Evolutionary conservation across 2,329 filamentous ascomycete genomes (phyloP), one percentile per base, ranked within the genome.

Genomic region (Arthrobotrys pseudoclavata): DNA sequence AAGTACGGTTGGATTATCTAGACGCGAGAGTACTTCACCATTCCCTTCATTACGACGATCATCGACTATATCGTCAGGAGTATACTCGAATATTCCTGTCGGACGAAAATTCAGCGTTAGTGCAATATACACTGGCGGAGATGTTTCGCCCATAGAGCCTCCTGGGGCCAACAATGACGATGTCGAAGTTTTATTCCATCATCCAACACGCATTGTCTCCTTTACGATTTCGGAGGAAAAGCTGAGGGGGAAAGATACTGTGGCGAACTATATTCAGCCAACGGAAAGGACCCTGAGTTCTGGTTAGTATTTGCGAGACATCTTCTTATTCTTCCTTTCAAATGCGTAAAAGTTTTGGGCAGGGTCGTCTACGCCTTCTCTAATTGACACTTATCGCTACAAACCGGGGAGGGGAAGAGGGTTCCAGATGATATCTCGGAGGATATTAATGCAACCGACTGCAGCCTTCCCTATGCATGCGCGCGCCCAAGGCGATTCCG

Each of bases 181-280:
- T 68, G 52, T 71, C n/a, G 72, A 76, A 42, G 60, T 70, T 31
- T 45, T 76, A n/a, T 76, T 77, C 48, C 67, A 71, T 26, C 74
- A 77, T 57, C 67, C 74, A 57, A 52, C 74, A 61, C 67, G 67
- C 10, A 67, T 77, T 4, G 61, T 77, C n/a, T 70, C 74, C 15
- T 77, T 77, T 31, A 77, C 61, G 15, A 71, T 77, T 22, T 63
- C 55, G 9, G 74, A 77, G 18, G 40, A 63, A 13, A 69, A 71
- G 31, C 15, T 71, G 67, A 74, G 53, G 53, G 67, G 52, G n/a
- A 69, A 68, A 18, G 67, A 77, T 63, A 26, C 37, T 13, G 31
- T 76, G 22, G 74, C 74, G 22, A 67, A 45, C n/a, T 77, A 71
- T 47, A 40, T 67, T 18, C 67, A 68, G 20, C 61, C 61, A 20